Evolutionary conservation across 2,329 filamentous ascomycete genomes (phyloP).

Genomic region (Pleurostoma richardsiae): DNA sequence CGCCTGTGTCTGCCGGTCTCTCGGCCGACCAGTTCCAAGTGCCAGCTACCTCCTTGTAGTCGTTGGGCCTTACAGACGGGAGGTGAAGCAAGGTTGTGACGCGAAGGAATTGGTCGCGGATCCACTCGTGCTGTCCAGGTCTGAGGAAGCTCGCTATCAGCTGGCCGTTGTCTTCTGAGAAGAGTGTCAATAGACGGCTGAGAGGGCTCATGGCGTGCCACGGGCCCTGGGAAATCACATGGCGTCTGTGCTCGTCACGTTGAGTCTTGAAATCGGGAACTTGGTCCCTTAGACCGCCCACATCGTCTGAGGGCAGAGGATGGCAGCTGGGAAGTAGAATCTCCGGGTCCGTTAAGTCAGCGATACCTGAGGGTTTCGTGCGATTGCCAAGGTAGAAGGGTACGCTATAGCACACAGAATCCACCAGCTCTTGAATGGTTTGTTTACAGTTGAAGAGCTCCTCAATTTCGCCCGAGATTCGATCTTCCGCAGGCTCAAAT

Average conservation of each 20-base stretch:
- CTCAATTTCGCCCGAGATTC: background rate
- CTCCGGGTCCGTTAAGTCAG: slow-evolving; percentile 9
- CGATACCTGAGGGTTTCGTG: slow-evolving; percentile 5
- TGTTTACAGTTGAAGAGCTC: slow-evolving; percentile 5
- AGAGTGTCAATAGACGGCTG: slow-evolving; percentile 13
- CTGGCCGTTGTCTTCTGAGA: slow-evolving; percentile 9
- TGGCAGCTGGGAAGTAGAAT: slow-evolving; percentile 7
- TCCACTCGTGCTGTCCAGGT: slow-evolving; percentile 11
- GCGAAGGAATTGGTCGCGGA: slow-evolving; percentile 11
- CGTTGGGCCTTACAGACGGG: background rate
- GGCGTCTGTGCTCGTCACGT: slow-evolving; percentile 9
- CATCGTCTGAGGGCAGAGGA: background rate
- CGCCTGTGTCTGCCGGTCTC: slow-evolving; percentile 18
- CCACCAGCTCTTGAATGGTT: slow-evolving; percentile 12
- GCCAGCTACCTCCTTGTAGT: background rate
- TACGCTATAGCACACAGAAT: slow-evolving; percentile 15
- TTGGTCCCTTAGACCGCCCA: background rate
- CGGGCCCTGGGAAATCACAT: slow-evolving; percentile 13
- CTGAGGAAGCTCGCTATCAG: slow-evolving; percentile 6
- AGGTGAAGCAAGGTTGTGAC: slow-evolving; percentile 8
- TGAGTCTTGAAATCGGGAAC: background rate
- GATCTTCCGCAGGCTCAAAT: background rate
- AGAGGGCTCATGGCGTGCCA: slow-evolving; percentile 15
- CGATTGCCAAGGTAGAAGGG: slow-evolving; percentile 17
- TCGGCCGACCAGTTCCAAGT: slow-evolving; percentile 27